Conservation (phyloP, 2,329 filamentous ascomycete genomes). For the Pestalotiopsis sp. region DNA sequence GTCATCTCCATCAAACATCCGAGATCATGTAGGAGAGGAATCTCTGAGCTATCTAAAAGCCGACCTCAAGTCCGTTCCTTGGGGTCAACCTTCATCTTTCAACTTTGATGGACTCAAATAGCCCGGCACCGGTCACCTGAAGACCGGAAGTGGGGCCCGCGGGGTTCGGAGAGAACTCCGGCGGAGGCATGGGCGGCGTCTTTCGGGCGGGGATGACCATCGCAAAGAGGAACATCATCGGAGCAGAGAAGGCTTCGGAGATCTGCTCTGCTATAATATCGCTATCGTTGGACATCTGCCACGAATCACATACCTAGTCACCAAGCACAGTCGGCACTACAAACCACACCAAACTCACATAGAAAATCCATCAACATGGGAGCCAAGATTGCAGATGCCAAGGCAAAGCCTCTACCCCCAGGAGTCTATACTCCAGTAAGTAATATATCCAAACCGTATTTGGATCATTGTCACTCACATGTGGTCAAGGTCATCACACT, state of each 20-base stretch:
- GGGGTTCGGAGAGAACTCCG: slow-evolving; percentile 2
- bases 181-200: background rate
- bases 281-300: background rate
- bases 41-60: no score
- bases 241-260: background rate
- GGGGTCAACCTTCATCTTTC: no score
- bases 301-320: no score
- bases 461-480: background rate
- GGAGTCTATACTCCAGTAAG: slow-evolving; percentile 49
- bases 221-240: background rate
- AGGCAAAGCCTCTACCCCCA: slow-evolving; percentile 36
- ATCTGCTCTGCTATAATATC: background rate
- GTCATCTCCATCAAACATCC: no score
- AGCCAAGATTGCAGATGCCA: slow-evolving; percentile 15
- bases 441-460: background rate
- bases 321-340: background rate
- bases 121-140: background rate
- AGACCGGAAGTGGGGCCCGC: background rate
- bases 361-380: slow-evolving; percentile 9
- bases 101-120: background rate
- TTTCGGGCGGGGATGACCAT: background rate
- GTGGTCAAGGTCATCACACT: slow-evolving; percentile 36
- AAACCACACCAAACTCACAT: background rate
- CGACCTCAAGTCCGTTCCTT: no score
- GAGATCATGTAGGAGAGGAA: no score